These are phyloP conservation scores for Kwoniella dejecticola DNA, from an alignment of 768 basidiomycete species.

Conservation along the genomic window DNA sequence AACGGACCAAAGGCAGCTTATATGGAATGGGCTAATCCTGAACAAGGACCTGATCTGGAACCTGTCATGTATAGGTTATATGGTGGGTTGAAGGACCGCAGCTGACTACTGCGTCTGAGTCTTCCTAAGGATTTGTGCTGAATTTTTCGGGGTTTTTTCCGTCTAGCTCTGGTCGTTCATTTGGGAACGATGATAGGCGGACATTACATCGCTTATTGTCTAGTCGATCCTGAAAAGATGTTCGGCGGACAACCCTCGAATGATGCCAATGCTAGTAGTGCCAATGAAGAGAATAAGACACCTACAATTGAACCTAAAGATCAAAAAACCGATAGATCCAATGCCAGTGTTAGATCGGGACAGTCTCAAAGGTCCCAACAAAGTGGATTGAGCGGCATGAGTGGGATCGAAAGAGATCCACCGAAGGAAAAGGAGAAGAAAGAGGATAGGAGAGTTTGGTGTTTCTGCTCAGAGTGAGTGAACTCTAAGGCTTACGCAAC, in stretches of 20 bases:
- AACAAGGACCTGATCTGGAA: slow-evolving; percentile 43
- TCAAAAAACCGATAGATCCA: slow-evolving; percentile 1
- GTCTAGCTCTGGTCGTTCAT: slow-evolving; percentile 55
- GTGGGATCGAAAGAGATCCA: not conserved
- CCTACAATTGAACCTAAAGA: slow-evolving; percentile 11
- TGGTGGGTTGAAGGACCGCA: slow-evolving; percentile 32
- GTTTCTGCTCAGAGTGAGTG: slow-evolving; percentile 78
- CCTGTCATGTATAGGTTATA: slow-evolving; percentile 54
- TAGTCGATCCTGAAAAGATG: slow-evolving; percentile 51
- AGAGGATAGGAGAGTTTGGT: slow-evolving; percentile 69
- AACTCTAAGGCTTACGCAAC: too few relatives aligned
- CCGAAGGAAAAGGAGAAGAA: not conserved
- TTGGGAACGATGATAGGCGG: slow-evolving; percentile 67
- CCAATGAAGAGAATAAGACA: slow-evolving; percentile 1
- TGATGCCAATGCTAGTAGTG: not conserved
- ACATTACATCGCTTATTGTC: slow-evolving; percentile 79
- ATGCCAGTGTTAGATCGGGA: slow-evolving; percentile 7
- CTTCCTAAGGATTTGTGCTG: too few relatives aligned
- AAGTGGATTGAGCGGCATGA: not conserved
- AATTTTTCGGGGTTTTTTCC: too few relatives aligned
- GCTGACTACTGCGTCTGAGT: not conserved
- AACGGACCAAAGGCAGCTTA: slow-evolving; percentile 46
- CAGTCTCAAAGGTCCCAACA: slow-evolving; percentile 5
- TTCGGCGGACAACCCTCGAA: too few relatives aligned
- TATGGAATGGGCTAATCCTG: slow-evolving; percentile 50